These are phyloP conservation scores for Pilaira anomala DNA, from an alignment of 192 early-diverging fungal genomes.

Conservation along the genomic window DNA sequence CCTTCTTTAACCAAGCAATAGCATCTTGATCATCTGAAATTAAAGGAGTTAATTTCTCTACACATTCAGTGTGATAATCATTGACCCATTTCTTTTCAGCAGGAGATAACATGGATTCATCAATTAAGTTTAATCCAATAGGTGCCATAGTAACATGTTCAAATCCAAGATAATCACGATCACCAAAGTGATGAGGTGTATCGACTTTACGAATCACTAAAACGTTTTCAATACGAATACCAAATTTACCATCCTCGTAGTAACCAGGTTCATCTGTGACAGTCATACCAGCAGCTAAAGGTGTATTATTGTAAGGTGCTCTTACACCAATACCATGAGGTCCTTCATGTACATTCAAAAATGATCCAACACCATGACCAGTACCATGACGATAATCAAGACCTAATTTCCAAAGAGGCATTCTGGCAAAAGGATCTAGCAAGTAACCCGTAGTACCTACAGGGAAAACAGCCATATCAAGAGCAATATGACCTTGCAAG, in stretches of 20 bases:
- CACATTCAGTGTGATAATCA: conserved; percentile 73
- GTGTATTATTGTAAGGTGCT: conserved; percentile 65
- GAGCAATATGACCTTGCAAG: conserved; percentile 93
- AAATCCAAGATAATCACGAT: conserved; percentile 77
- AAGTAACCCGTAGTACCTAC: conserved; percentile 77
- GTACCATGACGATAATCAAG: conserved; percentile 97
- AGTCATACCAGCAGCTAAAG: conserved; percentile 86
- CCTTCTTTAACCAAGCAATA: conserved; percentile 79
- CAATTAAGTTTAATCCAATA: conserved; percentile 83
- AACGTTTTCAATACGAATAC: conserved; percentile 95
- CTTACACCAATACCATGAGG: conserved; percentile 91
- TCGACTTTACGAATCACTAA: conserved; percentile 69
- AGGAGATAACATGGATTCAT: conserved; percentile 56
- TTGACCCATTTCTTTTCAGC: conserved; percentile 87
- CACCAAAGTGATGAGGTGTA: conserved; percentile 82
- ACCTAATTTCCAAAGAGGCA: conserved; percentile 86
- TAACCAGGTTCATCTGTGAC: conserved; percentile 97
- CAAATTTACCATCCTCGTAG: conserved; percentile 93
- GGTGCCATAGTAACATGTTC: conserved; percentile 89
- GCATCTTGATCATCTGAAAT: conserved; percentile 63
- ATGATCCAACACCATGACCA: conserved; percentile 95
- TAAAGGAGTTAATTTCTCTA: conserved; percentile 73
- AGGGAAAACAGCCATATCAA: conserved; percentile 88
- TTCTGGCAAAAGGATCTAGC: conserved; percentile 82
- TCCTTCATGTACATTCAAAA: conserved; percentile 92